Conservation (phyloP, 2,329 filamentous ascomycete species). For the Chaetomium globosum region DNA sequence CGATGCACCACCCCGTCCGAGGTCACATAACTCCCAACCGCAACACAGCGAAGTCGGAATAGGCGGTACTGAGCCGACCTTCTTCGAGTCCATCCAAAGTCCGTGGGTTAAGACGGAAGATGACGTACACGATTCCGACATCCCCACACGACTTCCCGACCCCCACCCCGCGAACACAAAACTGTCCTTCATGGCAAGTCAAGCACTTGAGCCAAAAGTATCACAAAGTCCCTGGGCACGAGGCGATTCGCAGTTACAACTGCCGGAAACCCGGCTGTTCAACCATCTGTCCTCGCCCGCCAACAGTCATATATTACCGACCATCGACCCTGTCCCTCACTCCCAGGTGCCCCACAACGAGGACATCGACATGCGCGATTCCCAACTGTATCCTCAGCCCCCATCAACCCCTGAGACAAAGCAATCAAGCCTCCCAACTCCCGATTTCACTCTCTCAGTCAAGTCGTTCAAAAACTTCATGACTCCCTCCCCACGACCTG, state of each 20-base stretch:
- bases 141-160: background rate
- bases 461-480: slow-evolving; percentile 58
- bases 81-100: slow-evolving; percentile 38
- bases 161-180: background rate
- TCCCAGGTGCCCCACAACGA: slow-evolving; percentile 3
- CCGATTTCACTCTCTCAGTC: slow-evolving; percentile 53
- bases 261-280: slow-evolving; percentile 23
- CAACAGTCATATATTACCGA: slow-evolving; percentile 26
- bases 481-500: slow-evolving; percentile 51
- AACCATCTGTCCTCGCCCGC: slow-evolving; percentile 32
- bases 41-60: background rate
- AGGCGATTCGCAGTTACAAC: slow-evolving; percentile 34
- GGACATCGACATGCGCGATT: slow-evolving; percentile 24
- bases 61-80: slow-evolving; percentile 7
- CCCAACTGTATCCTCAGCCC: slow-evolving; percentile 26
- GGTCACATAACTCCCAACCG: background rate
- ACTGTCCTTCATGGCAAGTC: slow-evolving; percentile 20
- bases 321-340: slow-evolving; percentile 1
- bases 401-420: slow-evolving; percentile 39
- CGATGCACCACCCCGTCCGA: background rate
- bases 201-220: slow-evolving; percentile 13
- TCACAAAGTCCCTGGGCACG: slow-evolving; percentile 34
- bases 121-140: slow-evolving; percentile 7
- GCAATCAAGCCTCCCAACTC: slow-evolving; percentile 44
- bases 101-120: slow-evolving; percentile 37